phyloP scores from a whole-genome alignment of 257 asterid species.

The Fraxinus americana region DNA sequence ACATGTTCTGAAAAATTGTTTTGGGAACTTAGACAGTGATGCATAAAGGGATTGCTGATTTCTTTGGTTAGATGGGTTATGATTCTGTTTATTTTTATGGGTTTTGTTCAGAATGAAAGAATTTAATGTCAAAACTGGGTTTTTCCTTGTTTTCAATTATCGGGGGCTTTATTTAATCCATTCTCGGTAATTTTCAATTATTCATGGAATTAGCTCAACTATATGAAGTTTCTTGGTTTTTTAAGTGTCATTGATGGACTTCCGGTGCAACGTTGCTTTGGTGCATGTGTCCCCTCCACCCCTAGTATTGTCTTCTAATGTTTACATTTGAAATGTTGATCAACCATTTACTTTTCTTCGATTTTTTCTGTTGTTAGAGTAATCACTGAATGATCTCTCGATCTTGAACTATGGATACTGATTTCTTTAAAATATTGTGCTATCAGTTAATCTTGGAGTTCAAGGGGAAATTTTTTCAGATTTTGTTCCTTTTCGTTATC shows the following conservation, averaged over 20 bases:
- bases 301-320: neutral
- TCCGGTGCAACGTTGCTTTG: neutral
- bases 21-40: constrained; percentile 4
- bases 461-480: neutral
- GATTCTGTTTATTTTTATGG: constrained; percentile 14
- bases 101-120: neutral
- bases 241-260: constrained; percentile 11
- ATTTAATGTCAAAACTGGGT: neutral
- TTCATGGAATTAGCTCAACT: neutral
- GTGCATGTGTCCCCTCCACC: neutral
- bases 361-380: neutral
- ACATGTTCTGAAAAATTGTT: neutral
- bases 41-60: neutral
- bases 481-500: constrained; percentile 2
- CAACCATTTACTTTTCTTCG: neutral
- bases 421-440: neutral
- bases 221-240: constrained; percentile 5
- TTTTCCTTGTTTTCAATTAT: neutral
- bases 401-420: neutral
- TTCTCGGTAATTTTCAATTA: neutral
- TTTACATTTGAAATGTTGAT: neutral
- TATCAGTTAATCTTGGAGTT: neutral
- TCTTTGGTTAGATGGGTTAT: neutral
- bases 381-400: neutral
- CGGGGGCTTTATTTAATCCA: neutral